Conservation (phyloP, 176 grass and related monocot genomes). For the Ensete glaucum region DNA sequence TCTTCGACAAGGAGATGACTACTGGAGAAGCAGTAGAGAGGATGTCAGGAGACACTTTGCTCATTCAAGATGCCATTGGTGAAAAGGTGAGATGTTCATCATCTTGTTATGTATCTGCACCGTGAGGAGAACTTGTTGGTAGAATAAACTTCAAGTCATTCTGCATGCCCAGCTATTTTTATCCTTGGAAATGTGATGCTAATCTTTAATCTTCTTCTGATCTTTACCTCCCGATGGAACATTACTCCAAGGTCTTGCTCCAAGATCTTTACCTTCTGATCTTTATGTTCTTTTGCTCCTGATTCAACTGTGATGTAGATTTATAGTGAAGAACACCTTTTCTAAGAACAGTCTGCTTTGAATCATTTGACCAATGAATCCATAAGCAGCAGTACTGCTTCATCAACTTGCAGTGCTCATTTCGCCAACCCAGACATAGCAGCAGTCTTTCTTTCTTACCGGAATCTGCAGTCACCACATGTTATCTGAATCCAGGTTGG, state of each 20-base stretch:
- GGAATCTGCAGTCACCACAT: too few relatives aligned
- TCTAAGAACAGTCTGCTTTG: neutral
- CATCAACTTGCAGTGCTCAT: neutral
- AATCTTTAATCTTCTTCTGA: too few relatives aligned
- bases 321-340: neutral
- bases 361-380: neutral
- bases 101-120: neutral
- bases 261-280: too few relatives aligned
- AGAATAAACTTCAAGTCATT: neutral
- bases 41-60: conserved; percentile 33
- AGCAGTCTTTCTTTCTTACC: neutral
- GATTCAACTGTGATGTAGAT: too few relatives aligned
- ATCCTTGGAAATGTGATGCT: too few relatives aligned
- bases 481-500: conserved; percentile 43
- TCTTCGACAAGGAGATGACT: conserved; percentile 37
- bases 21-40: conserved; percentile 30
- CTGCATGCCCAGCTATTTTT: too few relatives aligned
- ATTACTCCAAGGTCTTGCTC: neutral
- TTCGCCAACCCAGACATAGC: neutral
- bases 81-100: conserved; percentile 27
- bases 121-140: neutral
- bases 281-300: neutral
- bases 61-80: conserved; percentile 40
- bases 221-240: too few relatives aligned
- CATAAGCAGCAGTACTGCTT: neutral